Base-by-base conservation (phyloP, 306 rosid genomes). In the Hippophae tibetana region DNA sequence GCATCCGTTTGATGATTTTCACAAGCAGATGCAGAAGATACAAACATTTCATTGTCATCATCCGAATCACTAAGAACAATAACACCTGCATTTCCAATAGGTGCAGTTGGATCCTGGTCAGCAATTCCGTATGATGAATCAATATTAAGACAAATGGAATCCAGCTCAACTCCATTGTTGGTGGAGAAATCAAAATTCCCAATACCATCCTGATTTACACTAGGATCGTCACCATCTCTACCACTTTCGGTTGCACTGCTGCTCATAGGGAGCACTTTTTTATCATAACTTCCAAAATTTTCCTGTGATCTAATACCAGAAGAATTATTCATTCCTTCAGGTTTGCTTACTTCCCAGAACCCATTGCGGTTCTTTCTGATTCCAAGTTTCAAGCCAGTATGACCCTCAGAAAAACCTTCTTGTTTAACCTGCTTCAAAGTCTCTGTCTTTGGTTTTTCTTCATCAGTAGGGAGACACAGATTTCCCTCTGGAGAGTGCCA, bases 11-110 rank as follows among this genome's bases (percentile, higher is more conserved):
- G 87, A 67, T 73, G 79, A 57, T 76, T 81, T 40, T 57, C 65
- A 63, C 62, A 78, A 41, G 72, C 68, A 51, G 64, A 62, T 62
- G 76, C 76, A 69, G 95, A 54, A 52, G 93, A 72, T 43, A 73
- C 61, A 69, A 86, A 60, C 46, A 83, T 56, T 66, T 77, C 86
- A 54, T 78, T 76, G 27, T 88, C 98, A 8, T 89, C 99, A 8
- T 93, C 99, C 2, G 99, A 93, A 74, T 93, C 99, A 66, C 94
- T 88, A 8, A 93, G 85, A 57, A 88, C 86, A 76, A 93, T 88
- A 68, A 93, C 77, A 51, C 83, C 85, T 45, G 86, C 84, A 68
- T 74, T 76, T 49, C 76, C 83, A 12, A 48, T 58, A 0, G 79
- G 84, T 67, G 83, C 81, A 61, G 89, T 68, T 46, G 81, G 18